A percentile compares a stretch with the other conserved stretches of the same genome.
Conservation (phyloP, 306 rosid genomes). For the Malus orientalis region DNA sequence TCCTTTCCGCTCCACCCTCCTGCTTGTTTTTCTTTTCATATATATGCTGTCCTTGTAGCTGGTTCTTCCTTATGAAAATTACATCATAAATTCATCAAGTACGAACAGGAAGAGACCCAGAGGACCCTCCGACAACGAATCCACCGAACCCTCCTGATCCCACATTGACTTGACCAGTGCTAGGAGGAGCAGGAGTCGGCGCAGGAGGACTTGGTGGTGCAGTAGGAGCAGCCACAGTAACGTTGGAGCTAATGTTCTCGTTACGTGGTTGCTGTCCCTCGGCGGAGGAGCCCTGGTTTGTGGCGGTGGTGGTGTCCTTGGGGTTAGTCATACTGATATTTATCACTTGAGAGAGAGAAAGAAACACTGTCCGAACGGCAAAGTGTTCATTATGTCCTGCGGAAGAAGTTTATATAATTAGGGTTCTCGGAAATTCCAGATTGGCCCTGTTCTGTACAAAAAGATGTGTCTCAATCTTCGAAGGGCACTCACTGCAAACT, state of each 20-base stretch:
- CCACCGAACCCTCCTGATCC: background rate
- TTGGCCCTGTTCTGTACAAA: background rate
- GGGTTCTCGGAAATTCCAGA: background rate
- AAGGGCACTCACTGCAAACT: background rate
- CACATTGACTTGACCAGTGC: background rate
- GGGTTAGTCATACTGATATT: background rate
- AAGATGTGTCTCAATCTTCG: background rate
- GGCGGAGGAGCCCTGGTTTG: background rate
- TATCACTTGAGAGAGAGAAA: background rate
- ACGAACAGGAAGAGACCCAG: background rate
- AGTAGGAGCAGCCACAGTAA: background rate
- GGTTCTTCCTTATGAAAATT: too few relatives aligned
- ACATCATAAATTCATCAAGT: too few relatives aligned
- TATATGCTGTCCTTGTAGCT: too few relatives aligned
- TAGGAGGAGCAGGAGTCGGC: background rate
- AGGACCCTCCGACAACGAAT: background rate
- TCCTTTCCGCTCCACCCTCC: too few relatives aligned
- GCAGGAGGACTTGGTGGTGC: background rate
- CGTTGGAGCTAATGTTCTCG: background rate
- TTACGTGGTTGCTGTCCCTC: background rate
- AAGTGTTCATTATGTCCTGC: background rate
- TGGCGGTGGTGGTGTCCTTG: background rate
- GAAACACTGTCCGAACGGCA: background rate
- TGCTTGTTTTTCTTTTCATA: too few relatives aligned
- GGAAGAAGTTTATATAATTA: background rate